Evolutionary conservation across 1,284 basidiomycete species (phyloP), one percentile per base, ranked within the genome.

Genomic region (Inonotus obliquus): DNA sequence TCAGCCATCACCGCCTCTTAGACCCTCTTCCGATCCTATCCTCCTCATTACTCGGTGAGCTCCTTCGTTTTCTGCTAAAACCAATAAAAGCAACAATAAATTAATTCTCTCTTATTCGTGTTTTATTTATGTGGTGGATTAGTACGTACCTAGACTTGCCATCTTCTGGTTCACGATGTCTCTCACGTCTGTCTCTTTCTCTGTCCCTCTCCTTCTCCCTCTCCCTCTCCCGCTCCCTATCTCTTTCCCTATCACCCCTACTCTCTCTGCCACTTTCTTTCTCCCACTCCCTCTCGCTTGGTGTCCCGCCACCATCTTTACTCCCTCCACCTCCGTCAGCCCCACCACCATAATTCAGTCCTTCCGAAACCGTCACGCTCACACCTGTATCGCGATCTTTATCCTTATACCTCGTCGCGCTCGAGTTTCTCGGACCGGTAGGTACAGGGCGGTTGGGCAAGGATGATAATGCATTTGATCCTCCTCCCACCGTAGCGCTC

Each of bases 331-430:
- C 65, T 61, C 74, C 70, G 62, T 77, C 75, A 19, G 71, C 74
- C 13, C 77, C 81, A 5, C 87, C 89, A 5, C 89, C 89, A 67
- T 92, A 93, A 70, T 93, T 91, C 69, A 93, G 73, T n/a, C 90
- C 90, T 67, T 92, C 89, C 7, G 89, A 87, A 44, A 88, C 87
- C 62, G 87, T 85, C 1, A 86, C 87, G 17, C 4, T 9, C 32
- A 4, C 32, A 68, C 89, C 90, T 13, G 83, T 84, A 69, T 91
- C 89, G 39, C 91, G 81, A 71, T 93, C 91, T 74, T 92, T 92
- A 76, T 93, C 92, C 71, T 91, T 91, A 71, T 91, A 91, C 41
- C 41, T 44, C 17, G 17, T 44, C 32, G 32, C 32, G 70, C 89
- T 66, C 14, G 62, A 87, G 71, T 91, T 92, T 49, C 91, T 80